phyloP scores from a whole-genome alignment of 2,329 filamentous ascomycete genomes.

The Colletotrichum agaves region DNA sequence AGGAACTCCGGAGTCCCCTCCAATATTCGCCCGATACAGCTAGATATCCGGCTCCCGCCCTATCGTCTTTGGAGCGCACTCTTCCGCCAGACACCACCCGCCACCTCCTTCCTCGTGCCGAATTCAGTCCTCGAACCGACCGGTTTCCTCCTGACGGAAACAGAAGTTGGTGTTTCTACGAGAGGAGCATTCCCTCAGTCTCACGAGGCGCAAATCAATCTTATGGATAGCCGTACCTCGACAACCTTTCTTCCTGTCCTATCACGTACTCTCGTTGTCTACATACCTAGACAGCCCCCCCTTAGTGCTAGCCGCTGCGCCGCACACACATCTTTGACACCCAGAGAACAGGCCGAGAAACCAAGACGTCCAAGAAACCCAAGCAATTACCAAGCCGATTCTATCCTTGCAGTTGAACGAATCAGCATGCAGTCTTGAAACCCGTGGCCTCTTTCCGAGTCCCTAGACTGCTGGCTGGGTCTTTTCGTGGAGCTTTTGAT shows the following conservation, averaged over 20 bases:
- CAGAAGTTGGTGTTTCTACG: neutral
- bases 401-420: neutral
- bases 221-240: no score
- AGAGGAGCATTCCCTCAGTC: no score
- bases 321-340: neutral
- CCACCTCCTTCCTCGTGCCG: neutral
- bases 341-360: neutral
- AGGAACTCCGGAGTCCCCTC: neutral
- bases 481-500: neutral
- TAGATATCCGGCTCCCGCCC: slow-evolving; percentile 9
- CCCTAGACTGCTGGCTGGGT: neutral
- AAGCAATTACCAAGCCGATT: slow-evolving; percentile 33
- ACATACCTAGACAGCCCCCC: no score
- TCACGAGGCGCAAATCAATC: no score
- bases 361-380: slow-evolving; percentile 27
- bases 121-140: neutral
- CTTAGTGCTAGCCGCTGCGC: slow-evolving; percentile 7
- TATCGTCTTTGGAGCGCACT: neutral
- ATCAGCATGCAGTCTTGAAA: neutral
- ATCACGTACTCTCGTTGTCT: neutral
- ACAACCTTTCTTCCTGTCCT: neutral
- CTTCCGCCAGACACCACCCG: neutral
- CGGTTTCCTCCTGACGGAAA: neutral
- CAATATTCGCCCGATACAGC: slow-evolving; percentile 14
- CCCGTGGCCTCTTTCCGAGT: slow-evolving; percentile 20